Base-by-base conservation (phyloP, 2,329 filamentous ascomycete species). In the Madurella mycetomatis region DNA sequence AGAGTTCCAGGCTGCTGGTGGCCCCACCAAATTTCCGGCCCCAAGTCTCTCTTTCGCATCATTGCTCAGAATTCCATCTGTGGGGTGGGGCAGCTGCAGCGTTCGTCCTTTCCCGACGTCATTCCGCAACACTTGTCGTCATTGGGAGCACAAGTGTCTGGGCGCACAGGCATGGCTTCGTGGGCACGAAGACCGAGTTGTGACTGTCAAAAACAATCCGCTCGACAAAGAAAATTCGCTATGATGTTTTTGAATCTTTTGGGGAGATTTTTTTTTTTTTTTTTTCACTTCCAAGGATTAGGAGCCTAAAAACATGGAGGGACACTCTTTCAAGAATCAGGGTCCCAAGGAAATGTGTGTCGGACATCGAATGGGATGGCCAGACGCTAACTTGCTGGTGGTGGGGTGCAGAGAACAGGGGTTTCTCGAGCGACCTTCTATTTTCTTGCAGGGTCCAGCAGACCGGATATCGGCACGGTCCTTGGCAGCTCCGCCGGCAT, bases 71-170 rank as follows among this genome's bases (percentile, higher is more conserved):
- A 41, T 39, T 50, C 37, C 19, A 15, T 25, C 25, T 25, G 25
- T 25, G 4, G 25, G 7, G 25, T 25, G 25, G 25, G 25, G 25
- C 25, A 25, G 25, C 37, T 30, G 51, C 48, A 30, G 9, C 15
- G 57, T 54, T 58, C 57, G 46, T 60, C 60, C 56, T 54, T 57
- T 54, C 44, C 44, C 47, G 59, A 65, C 63, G 63, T 65, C 63
- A 65, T 65, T 59, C 61, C 57, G 60, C 61, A 42, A 49, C n/a
- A 17, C 31, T 43, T 61, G 58, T 60, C 63, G 63, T 64, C 62
- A 64, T 63, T 48, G 54, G 60, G 51, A 41, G 56, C 57, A 62
- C 60, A 19, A 54, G 34, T n/a, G 16, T 12, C 17, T 37, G 11
- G 34, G 34, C 4, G 34, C 34, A 37, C 34, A 37, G 4, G 13